Evolutionary conservation across 2,329 filamentous ascomycete genomes (phyloP), one percentile per base, ranked within the genome.

Genomic region (Aspergillus niger): DNA sequence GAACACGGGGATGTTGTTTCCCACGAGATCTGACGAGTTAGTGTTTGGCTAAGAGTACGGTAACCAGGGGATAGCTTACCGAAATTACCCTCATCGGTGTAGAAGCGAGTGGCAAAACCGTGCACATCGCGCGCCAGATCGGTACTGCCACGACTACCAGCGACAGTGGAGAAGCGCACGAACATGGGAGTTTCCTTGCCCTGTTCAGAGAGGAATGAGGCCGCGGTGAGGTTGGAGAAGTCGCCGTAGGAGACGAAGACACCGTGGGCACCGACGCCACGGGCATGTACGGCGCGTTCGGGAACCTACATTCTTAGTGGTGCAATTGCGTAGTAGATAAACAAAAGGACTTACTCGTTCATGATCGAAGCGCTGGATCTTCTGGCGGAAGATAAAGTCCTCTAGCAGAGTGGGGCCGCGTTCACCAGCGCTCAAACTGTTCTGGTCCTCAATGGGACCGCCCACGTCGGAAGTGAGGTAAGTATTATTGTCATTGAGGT

Each of bases 131-230:
- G 83, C 6, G 83, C 88, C 0, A 87, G 88, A 67, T 92, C 89
- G 2, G 86, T 83, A 66, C 86, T 89, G 30, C 89, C 90, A 13
- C 86, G 81, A 36, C 84, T 88, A 2, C 88, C 88, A 20, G 87
- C 85, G 8, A 92, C 90, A 1, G 89, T 91, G 0, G 89, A 91
- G 72, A 91, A 90, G 15, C 89, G 86, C n/a, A 88, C 79, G 68
- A 91, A 91, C 0, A 87, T 78, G 0, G 86, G 81, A 0, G 88
- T 87, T 69, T 87, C 73, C 72, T 90, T 90, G 41, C 81, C 84
- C n/a, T 79, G 72, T 2, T 75, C 71, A 7, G 71, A 73, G 15
- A 91, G 76, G 73, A 91, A 91, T 0, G 85, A 87, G 10, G 88
- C 89, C 5, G 85, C 85, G 0, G 88, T 91, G 64, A 91, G 81